Evolutionary conservation across 2,329 filamentous ascomycete genomes (phyloP).

Genomic region (Stagonosporopsis vannaccii): DNA sequence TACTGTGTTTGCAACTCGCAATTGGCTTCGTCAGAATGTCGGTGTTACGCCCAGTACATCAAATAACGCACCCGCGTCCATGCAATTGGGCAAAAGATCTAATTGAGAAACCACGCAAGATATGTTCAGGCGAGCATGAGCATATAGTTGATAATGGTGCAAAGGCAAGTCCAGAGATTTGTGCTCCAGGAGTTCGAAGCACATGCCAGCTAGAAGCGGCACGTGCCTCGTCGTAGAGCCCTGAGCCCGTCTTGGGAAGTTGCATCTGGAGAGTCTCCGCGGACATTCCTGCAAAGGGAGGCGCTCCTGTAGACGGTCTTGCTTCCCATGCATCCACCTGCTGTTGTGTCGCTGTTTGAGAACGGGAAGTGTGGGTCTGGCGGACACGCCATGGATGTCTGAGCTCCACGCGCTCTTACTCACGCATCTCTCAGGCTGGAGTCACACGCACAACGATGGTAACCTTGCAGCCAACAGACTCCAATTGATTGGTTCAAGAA

Average conservation of each 20-base stretch:
- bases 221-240: background rate
- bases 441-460: background rate
- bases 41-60: background rate
- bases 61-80: background rate
- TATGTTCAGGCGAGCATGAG: background rate
- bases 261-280: background rate
- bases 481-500: constrained; percentile 20
- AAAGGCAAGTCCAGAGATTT: background rate
- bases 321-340: background rate
- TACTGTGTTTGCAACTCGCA: background rate
- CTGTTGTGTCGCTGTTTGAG: background rate
- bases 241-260: background rate
- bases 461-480: constrained; percentile 3
- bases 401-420: background rate
- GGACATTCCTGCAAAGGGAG: background rate
- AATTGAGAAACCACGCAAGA: background rate
- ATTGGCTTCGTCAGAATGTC: background rate
- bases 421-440: background rate
- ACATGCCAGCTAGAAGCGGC: too few relatives aligned
- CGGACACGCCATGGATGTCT: background rate
- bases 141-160: background rate
- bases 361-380: background rate
- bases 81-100: background rate
- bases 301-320: background rate
- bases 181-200: background rate